Base-by-base conservation (phyloP, 1,284 basidiomycete species). In the Coniferiporia weirii region DNA sequence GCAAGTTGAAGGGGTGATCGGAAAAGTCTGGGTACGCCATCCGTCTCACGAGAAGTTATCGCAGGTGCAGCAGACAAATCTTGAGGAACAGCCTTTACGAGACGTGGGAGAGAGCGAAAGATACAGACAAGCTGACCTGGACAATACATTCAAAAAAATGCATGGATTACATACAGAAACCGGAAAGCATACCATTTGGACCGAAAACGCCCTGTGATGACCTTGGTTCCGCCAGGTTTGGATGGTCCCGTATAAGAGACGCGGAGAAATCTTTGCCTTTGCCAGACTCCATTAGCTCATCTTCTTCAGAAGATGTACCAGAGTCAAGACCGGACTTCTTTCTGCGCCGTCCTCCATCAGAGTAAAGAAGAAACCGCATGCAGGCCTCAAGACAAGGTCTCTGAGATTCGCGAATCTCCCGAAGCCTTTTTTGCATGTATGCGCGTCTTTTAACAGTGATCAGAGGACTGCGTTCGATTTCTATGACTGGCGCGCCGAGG, bases 181-280 rank as follows among this genome's bases (percentile, higher is more conserved):
- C 55, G 60, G 36, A 36, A 32, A 50, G 64, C 73, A 55, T 60
- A 92, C 93, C 93, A 64, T 92, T 91, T 0, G 91, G 89, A 0
- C 93, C 89, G 73, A 95, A 96, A 0, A 85, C 79, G 1, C 89
- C 91, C 67, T 92, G 90, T 1, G 87, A 89, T 1, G 89, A 87
- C 60, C 59, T 50, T 0, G 91, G 89, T 66, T 91, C 89, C 0
- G 87, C 85, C 4, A 93, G 70, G 66, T 91, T 92, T 71, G 91
- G 89, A 65, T 83, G 79, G 57, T 78, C 81, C 54, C 84, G 75
- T 66, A 87, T 20, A 12, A 61, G 36, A 63, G 61, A 27, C 62
- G 67, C 5, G 83, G 66, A 0, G 79, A 76, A 34, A 80, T 75
- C 0, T 79, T 79, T n/a, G 76, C 66, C 54, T 83, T 80, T 63